These are phyloP conservation scores for Lactifluus echinatus DNA, from an alignment of 768 basidiomycete genomes.

Conservation along the genomic window DNA sequence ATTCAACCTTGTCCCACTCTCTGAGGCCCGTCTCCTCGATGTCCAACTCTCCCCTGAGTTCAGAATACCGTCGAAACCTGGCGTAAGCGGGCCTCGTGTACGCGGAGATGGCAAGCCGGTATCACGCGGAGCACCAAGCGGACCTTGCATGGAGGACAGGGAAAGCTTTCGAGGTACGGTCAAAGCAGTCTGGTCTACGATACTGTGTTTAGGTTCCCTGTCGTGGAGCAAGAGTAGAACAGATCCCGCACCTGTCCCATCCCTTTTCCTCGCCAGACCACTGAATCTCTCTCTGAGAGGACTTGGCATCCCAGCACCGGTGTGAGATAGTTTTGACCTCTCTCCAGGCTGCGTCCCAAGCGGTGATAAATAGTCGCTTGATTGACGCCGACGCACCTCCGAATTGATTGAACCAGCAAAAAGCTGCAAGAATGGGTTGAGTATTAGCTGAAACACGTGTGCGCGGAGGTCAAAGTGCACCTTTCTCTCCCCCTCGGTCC, in stretches of 20 bases:
- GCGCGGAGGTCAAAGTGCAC: conserved; percentile 33
- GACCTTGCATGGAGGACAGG: conserved; percentile 48
- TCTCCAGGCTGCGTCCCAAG: conserved; percentile 48
- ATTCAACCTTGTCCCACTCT: conserved; percentile 38
- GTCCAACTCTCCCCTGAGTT: conserved; percentile 61
- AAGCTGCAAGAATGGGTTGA: conserved; percentile 39
- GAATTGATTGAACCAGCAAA: conserved; percentile 80
- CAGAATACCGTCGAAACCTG: conserved; percentile 69
- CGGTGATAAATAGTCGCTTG: conserved; percentile 60
- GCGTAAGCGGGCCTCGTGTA: conserved; percentile 44
- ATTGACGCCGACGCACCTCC: conserved; percentile 79
- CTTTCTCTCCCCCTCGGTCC: conserved; percentile 82
- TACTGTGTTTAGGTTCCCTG: conserved; percentile 4
- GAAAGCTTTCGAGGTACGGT: conserved; percentile 60
- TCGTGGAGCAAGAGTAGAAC: neutral
- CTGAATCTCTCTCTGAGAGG: conserved; percentile 64
- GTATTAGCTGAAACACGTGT: conserved; percentile 1
- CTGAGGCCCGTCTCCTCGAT: conserved; percentile 54
- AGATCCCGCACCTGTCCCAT: conserved; percentile 50
- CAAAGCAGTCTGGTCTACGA: conserved; percentile 50
- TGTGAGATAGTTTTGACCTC: conserved; percentile 48
- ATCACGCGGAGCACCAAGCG: conserved; percentile 53
- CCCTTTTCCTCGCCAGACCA: conserved; percentile 51
- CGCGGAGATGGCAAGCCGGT: conserved; percentile 56
- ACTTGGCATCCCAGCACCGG: conserved; percentile 38